These are phyloP conservation scores for Coemansia sp. DNA, from an alignment of 192 early-diverging fungal genomes.

Conservation along the genomic window DNA sequence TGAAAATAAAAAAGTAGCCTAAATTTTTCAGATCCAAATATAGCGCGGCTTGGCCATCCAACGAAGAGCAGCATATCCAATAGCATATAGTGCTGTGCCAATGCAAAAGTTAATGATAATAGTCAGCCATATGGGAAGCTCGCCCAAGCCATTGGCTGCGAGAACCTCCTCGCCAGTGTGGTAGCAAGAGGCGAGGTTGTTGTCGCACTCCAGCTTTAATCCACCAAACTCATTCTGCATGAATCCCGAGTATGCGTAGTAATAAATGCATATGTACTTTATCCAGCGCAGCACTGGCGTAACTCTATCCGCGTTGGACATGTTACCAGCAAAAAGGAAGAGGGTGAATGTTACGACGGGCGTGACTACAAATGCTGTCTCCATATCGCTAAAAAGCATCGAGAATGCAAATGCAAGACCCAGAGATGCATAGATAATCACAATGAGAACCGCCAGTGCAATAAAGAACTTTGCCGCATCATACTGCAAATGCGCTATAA, in stretches of 20 bases:
- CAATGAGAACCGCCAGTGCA: constrained; percentile 24
- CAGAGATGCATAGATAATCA: constrained; percentile 21
- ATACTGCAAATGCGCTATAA: constrained; percentile 32
- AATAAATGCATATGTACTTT: constrained; percentile 30
- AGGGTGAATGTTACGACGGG: constrained; percentile 17
- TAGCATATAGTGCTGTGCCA: constrained; percentile 19
- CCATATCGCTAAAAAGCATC: constrained; percentile 19
- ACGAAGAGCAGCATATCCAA: constrained; percentile 24
- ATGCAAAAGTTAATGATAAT: constrained; percentile 27
- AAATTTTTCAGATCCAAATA: constrained; percentile 27
- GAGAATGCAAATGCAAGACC: constrained; percentile 30
- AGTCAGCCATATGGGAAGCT: constrained; percentile 26
- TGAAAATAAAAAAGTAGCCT: background rate
- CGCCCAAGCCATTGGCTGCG: constrained; percentile 20
- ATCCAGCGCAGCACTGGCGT: constrained; percentile 51
- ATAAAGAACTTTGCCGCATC: constrained; percentile 34
- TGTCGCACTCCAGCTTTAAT: constrained; percentile 24
- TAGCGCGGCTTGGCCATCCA: constrained; percentile 43
- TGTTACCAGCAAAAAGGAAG: constrained; percentile 37
- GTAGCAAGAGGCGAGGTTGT: constrained; percentile 15
- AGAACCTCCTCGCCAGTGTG: constrained; percentile 27
- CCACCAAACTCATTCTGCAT: constrained; percentile 48
- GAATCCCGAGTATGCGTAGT: constrained; percentile 39
- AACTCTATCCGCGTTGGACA: constrained; percentile 31
- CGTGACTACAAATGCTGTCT: constrained; percentile 26